A percentile compares a stretch with the other conserved stretches of the same genome.
phyloP scores from a whole-genome alignment of 2,329 filamentous ascomycete genomes.

The Cercospora janseana region DNA sequence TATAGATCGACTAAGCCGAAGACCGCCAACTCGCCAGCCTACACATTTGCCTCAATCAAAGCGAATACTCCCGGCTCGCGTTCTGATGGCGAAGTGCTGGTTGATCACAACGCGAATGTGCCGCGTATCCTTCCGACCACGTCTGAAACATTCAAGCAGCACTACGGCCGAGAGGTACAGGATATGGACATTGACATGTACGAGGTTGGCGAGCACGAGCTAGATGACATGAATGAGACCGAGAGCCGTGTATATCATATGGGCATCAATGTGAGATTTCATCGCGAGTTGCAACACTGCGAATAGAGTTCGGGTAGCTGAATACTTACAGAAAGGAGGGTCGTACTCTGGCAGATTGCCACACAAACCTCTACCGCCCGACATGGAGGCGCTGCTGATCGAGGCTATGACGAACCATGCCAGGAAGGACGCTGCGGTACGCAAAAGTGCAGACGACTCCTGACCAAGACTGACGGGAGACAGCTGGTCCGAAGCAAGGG shows the following conservation, averaged over 20 bases:
- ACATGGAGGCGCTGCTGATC: constrained; percentile 1
- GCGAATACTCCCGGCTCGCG: constrained; percentile 7
- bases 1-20: background rate
- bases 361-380: constrained; percentile 12
- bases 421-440: constrained; percentile 7
- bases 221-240: constrained; percentile 13
- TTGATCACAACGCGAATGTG: background rate
- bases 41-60: constrained; percentile 2
- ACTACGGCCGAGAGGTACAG: constrained; percentile 10
- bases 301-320: background rate
- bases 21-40: background rate
- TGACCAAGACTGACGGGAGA: constrained; percentile 48
- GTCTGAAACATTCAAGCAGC: constrained; percentile 12
- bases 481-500: constrained; percentile 50
- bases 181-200: constrained; percentile 19
- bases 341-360: constrained; percentile 21
- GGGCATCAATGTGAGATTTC: constrained; percentile 15
- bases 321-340: constrained; percentile 15
- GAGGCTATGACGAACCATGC: constrained; percentile 2
- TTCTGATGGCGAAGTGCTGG: background rate
- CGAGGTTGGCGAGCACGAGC: constrained; percentile 11
- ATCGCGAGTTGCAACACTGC: too few relatives aligned
- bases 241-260: constrained; percentile 25
- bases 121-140: constrained; percentile 10
- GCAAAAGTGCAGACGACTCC: too few relatives aligned